A percentile compares a stretch with the other conserved stretches of the same genome.
Conservation (phyloP, 2,329 filamentous ascomycete species). For the Fusarium poae region DNA sequence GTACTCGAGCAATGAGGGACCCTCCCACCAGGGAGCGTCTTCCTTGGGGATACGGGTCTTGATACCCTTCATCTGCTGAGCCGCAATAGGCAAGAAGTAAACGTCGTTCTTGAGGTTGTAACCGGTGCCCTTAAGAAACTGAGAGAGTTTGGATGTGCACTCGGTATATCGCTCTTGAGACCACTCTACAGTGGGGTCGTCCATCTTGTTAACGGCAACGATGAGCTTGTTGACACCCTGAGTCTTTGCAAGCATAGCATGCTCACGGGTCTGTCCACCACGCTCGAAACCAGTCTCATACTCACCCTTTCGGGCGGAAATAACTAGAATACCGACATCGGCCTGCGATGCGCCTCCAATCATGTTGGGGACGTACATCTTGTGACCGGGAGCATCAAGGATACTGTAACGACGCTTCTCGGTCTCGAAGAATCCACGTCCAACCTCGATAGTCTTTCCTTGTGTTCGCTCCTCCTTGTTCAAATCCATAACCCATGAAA, state of each 20-base stretch:
- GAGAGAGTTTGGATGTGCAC: conserved; percentile 87
- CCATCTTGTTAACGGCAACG: conserved; percentile 99
- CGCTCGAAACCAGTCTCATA: conserved; percentile 98
- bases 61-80: conserved; percentile 86
- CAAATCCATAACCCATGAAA: conserved; percentile 97
- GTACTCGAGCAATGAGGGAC: conserved; percentile 92
- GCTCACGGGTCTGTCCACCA: conserved; percentile 96
- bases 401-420: conserved; percentile 97
- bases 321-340: conserved; percentile 94
- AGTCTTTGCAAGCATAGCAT: conserved; percentile 97
- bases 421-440: conserved; percentile 95
- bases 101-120: conserved; percentile 96
- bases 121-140: conserved; percentile 91
- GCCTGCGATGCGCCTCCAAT: conserved; percentile 95
- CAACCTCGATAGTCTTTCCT: conserved; percentile 98
- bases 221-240: conserved; percentile 98
- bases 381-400: conserved; percentile 95
- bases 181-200: conserved; percentile 96
- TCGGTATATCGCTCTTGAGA: conserved; percentile 92
- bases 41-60: conserved; percentile 87
- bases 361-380: conserved; percentile 98
- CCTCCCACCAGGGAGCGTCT: conserved; percentile 84
- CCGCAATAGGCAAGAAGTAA: conserved; percentile 95
- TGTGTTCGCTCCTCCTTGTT: conserved; percentile 96
- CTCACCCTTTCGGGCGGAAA: conserved; percentile 96